Evolutionary conservation across 1,284 basidiomycete genomes (phyloP).

Genomic region (Schizopora paradoxa): DNA sequence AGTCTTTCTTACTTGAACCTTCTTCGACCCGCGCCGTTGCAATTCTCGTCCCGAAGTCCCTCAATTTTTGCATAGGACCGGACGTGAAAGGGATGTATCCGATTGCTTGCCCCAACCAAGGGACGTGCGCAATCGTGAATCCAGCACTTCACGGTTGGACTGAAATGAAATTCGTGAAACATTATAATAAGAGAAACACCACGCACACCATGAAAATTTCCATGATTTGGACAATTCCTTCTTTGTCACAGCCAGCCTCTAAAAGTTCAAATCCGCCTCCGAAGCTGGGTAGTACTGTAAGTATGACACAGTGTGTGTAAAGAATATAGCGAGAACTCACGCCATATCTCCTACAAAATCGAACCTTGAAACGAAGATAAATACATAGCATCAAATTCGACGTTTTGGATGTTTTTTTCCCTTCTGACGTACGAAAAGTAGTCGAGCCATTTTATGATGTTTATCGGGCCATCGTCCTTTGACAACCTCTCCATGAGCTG

Average conservation of each 20-base stretch:
- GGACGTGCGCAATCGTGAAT: conserved; percentile 7
- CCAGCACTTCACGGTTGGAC: neutral
- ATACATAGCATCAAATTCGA: conserved; percentile 31
- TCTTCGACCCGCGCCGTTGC: conserved; percentile 7
- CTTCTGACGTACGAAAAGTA: too few relatives aligned
- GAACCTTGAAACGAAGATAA: conserved; percentile 30
- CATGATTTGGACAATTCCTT: conserved; percentile 16
- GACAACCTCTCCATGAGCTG: conserved; percentile 31
- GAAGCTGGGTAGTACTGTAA: conserved; percentile 23
- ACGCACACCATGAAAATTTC: conserved; percentile 17
- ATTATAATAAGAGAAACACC: neutral
- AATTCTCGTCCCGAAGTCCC: conserved; percentile 11
- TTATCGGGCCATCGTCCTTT: conserved; percentile 11
- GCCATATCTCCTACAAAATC: conserved; percentile 38
- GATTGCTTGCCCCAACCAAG: conserved; percentile 12
- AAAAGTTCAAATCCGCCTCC: conserved; percentile 27
- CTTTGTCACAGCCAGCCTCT: conserved; percentile 21
- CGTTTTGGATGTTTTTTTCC: too few relatives aligned
- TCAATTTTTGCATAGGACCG: conserved; percentile 9
- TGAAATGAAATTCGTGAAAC: too few relatives aligned
- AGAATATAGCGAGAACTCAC: conserved; percentile 16
- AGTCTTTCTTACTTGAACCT: conserved; percentile 10
- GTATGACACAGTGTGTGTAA: neutral
- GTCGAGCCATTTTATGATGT: conserved; percentile 31
- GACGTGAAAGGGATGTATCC: conserved; percentile 11